Base-by-base conservation (phyloP, 345 rosid species). In the Conringia planisiliqua region DNA sequence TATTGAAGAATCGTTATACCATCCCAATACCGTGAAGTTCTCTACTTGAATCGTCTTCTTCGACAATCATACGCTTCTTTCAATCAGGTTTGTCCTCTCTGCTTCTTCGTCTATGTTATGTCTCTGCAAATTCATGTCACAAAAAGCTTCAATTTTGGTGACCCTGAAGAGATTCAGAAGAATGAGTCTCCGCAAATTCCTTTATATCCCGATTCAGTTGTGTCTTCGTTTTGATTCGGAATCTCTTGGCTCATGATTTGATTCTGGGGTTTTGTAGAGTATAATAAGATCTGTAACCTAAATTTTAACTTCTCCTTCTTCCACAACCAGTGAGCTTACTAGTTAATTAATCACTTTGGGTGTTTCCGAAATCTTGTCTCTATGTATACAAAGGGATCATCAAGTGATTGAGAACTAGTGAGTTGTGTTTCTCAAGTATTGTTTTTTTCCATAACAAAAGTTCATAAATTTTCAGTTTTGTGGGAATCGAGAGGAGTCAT, bases 41-140 rank as follows among this genome's bases (percentile, higher is more conserved):
- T 68, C 48, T 11, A 24, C 74, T 43, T 68, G 70, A 69, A 42
- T 67, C 79, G 17, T 69, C 66, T 17, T 46, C 66, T 35, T 70
- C 55, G 10, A 39, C 46, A 33, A 4, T 30, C 62, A 16, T 10
- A 17, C 66, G n/a, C 72, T 71, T 46, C 20, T 16, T 33, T 70
- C 39, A 46, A 47, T 59, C 81, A 77, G 77, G 81, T 77, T 77
- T 48, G 32, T 9, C 35, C 17, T 71, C 67, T 57, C 67, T 64
- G 11, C 52, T 42, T 50, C 62, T 10, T 67, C 62, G 7, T 67
- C 48, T 64, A 16, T 43, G 42, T 33, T 47, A 10, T 26, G 29
- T 59, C 44, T 51, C 57, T 61, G 18, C 63, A 22, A 43, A 7
- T 17, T 57, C 27, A 46, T 33, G 16, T 9, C 27, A n/a, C 26